A percentile compares a stretch with the other conserved stretches of the same genome.
These are phyloP conservation scores for Penicillium taxi DNA, from an alignment of 495 filamentous ascomycete species.

Conservation along the genomic window DNA sequence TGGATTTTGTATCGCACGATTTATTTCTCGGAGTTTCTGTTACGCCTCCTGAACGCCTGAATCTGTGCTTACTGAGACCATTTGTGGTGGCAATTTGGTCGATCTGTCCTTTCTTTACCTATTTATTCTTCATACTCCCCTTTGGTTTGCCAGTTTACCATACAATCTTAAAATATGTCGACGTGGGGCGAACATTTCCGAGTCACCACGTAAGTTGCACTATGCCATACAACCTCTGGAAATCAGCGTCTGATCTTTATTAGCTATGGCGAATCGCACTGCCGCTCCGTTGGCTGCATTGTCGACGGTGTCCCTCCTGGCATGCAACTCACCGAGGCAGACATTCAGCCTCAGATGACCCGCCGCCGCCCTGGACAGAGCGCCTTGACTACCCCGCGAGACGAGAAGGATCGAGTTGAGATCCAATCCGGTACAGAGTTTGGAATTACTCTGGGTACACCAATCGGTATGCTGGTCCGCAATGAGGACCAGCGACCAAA, in stretches of 20 bases:
- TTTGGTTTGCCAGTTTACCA: too few species aligned
- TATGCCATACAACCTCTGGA: neutral
- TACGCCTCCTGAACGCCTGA: neutral
- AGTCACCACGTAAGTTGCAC: slow-evolving; percentile 66
- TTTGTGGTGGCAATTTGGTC: too few species aligned
- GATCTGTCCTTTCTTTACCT: slow-evolving; percentile 3
- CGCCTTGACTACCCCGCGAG: slow-evolving; percentile 80
- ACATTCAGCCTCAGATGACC: slow-evolving; percentile 94
- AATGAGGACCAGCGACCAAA: slow-evolving; percentile 93
- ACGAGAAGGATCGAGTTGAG: slow-evolving; percentile 85
- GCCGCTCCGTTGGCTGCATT: slow-evolving; percentile 82
- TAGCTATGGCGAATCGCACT: slow-evolving; percentile 87
- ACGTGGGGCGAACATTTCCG: slow-evolving; percentile 82
- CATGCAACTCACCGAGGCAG: slow-evolving; percentile 76
- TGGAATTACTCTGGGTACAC: slow-evolving; percentile 85
- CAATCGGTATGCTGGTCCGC: slow-evolving; percentile 77
- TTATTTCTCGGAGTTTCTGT: slow-evolving; percentile 6
- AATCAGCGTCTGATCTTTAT: too few species aligned
- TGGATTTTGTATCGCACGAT: slow-evolving; percentile 16
- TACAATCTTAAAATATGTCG: slow-evolving; percentile 55
- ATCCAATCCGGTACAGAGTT: slow-evolving; percentile 95
- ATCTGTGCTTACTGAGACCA: neutral
- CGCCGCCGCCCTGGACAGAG: slow-evolving; percentile 86
- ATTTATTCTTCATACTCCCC: slow-evolving; percentile 3
- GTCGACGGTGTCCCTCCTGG: slow-evolving; percentile 86